These are phyloP conservation scores for Gonium pectorale DNA, from an alignment of 139 green algal species.

Conservation along the genomic window DNA sequence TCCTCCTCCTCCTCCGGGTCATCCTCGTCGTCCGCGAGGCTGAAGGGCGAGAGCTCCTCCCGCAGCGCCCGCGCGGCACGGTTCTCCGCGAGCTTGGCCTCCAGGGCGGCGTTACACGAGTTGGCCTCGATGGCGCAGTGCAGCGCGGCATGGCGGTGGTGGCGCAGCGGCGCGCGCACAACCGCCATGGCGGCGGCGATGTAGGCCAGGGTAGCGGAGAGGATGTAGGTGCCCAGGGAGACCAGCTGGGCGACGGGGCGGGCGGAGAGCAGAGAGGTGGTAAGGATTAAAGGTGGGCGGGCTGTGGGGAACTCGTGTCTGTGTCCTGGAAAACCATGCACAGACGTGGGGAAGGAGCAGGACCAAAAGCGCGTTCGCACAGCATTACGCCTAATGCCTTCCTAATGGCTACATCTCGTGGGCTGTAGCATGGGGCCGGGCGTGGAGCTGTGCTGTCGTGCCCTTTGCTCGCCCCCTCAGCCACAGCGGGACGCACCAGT, in stretches of 20 bases:
- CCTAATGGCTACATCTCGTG: too few relatives aligned
- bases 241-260: background rate
- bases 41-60: too few relatives aligned
- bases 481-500: background rate
- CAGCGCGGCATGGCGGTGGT: slow-evolving; percentile 10
- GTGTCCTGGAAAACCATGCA: too few relatives aligned
- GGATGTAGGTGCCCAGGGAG: slow-evolving; percentile 12
- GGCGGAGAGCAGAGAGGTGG: background rate
- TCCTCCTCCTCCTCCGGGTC: background rate
- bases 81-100: slow-evolving; percentile 1
- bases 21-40: background rate
- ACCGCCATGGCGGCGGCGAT: slow-evolving; percentile 14
- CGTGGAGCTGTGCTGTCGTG: too few relatives aligned
- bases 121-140: slow-evolving; percentile 28
- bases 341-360: too few relatives aligned
- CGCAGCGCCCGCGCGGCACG: background rate
- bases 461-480: too few relatives aligned
- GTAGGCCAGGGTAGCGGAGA: slow-evolving; percentile 10
- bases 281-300: too few relatives aligned
- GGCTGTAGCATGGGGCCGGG: too few relatives aligned
- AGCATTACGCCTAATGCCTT: too few relatives aligned
- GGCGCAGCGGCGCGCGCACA: background rate
- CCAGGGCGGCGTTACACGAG: background rate
- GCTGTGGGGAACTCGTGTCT: too few relatives aligned
- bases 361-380: too few relatives aligned